These are phyloP conservation scores for Tilletia caries DNA, from an alignment of 1,284 basidiomycete species.

Conservation along the genomic window DNA sequence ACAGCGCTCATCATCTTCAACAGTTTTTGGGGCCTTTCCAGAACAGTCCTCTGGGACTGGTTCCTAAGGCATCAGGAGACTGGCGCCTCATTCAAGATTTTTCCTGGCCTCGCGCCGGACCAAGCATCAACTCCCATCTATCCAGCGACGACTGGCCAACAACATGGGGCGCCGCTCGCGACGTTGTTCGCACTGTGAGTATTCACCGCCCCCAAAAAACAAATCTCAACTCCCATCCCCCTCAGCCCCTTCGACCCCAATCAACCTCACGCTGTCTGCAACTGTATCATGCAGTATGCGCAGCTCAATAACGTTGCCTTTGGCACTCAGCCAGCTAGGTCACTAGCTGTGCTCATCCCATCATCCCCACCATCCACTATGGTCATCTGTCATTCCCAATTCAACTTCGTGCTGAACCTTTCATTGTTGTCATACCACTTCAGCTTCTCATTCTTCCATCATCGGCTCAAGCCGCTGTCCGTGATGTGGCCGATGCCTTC, in stretches of 20 bases:
- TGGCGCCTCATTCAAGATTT: not conserved
- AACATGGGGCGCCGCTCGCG: not conserved
- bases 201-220: too few relatives aligned
- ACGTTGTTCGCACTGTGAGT: not conserved
- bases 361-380: too few relatives aligned
- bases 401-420: not conserved
- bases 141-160: not conserved
- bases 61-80: not conserved
- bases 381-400: too few relatives aligned
- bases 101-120: not conserved
- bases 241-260: too few relatives aligned
- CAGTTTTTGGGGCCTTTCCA: not conserved
- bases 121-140: not conserved
- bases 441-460: not conserved
- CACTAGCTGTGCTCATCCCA: too few relatives aligned
- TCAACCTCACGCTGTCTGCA: too few relatives aligned
- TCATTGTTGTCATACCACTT: too few relatives aligned
- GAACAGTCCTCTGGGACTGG: not conserved
- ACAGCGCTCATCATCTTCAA: not conserved
- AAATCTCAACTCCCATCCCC: too few relatives aligned
- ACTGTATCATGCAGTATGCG: too few relatives aligned
- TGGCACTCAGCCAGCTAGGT: too few relatives aligned
- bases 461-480: not conserved
- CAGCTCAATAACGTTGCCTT: too few relatives aligned
- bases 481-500: not conserved